Percentiles rank a stretch among this genome's conserved stretches.
Conservation (phyloP, 129 eudicot species). For the Artemisia annua region DNA sequence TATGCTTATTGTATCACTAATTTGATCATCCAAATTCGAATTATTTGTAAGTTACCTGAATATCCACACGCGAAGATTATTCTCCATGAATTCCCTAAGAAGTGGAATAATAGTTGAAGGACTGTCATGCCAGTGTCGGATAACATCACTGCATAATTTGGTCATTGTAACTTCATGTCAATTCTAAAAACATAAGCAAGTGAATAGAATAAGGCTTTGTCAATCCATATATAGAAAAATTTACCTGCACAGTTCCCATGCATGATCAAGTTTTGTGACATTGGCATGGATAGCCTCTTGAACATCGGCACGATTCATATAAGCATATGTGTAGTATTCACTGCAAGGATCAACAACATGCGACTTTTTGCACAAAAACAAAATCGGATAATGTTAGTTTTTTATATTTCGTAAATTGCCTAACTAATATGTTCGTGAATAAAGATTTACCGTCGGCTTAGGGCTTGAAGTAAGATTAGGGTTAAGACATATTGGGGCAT, state of each 20-base stretch:
- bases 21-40: too few relatives aligned
- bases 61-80: constrained; percentile 77
- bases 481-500: constrained; percentile 58
- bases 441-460: constrained; percentile 48
- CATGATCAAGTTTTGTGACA: constrained; percentile 58
- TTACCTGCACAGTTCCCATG: constrained; percentile 86
- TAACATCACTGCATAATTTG: constrained; percentile 44
- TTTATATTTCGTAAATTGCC: neutral
- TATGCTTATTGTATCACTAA: too few relatives aligned
- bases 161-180: neutral
- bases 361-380: constrained; percentile 5
- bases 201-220: neutral
- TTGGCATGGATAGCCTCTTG: constrained; percentile 89
- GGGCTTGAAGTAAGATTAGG: constrained; percentile 53
- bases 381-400: constrained; percentile 4
- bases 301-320: constrained; percentile 66
- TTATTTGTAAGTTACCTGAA: neutral
- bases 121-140: constrained; percentile 59
- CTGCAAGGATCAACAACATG: constrained; percentile 54
- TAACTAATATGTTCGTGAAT: neutral
- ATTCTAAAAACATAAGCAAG: neutral
- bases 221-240: neutral
- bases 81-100: constrained; percentile 56
- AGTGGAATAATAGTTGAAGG: constrained; percentile 69
- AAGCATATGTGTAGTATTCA: constrained; percentile 53